A percentile compares a stretch with the other conserved stretches of the same genome.
Evolutionary conservation across 2,329 filamentous ascomycete genomes (phyloP).

Genomic region (Cladosporium sp.): DNA sequence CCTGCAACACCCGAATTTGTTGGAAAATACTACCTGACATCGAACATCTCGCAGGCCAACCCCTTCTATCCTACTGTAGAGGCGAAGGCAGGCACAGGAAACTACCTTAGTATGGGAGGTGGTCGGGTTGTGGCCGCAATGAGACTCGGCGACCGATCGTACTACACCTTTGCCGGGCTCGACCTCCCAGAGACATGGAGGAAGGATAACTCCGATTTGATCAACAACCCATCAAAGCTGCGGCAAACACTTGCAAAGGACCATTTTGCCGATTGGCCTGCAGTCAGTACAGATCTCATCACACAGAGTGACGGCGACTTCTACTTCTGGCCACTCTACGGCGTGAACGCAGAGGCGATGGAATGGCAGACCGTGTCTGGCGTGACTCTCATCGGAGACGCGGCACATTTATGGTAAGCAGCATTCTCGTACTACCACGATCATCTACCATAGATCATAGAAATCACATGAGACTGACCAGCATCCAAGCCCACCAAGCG

Average conservation of each 20-base stretch:
- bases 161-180: constrained; percentile 18
- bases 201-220: constrained; percentile 11
- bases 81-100: constrained; percentile 28
- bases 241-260: constrained; percentile 38
- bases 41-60: constrained; percentile 25
- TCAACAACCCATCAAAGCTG: constrained; percentile 33
- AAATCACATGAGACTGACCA: no score
- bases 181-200: constrained; percentile 20
- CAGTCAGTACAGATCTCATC: constrained; percentile 41
- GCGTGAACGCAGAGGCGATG: constrained; percentile 46
- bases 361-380: constrained; percentile 47
- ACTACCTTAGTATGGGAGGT: constrained; percentile 21
- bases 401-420: constrained; percentile 53
- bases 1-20: constrained; percentile 32
- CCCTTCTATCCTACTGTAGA: constrained; percentile 25
- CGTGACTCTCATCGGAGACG: constrained; percentile 55
- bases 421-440: neutral
- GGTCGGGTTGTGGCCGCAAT: constrained; percentile 19
- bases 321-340: constrained; percentile 45
- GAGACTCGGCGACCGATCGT: constrained; percentile 21
- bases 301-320: constrained; percentile 38
- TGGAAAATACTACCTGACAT: constrained; percentile 31
- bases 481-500: constrained; percentile 43
- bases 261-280: constrained; percentile 40
- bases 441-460: neutral